Conservation (phyloP, 2,329 filamentous ascomycete species). For the Aspergillus unguis region DNA sequence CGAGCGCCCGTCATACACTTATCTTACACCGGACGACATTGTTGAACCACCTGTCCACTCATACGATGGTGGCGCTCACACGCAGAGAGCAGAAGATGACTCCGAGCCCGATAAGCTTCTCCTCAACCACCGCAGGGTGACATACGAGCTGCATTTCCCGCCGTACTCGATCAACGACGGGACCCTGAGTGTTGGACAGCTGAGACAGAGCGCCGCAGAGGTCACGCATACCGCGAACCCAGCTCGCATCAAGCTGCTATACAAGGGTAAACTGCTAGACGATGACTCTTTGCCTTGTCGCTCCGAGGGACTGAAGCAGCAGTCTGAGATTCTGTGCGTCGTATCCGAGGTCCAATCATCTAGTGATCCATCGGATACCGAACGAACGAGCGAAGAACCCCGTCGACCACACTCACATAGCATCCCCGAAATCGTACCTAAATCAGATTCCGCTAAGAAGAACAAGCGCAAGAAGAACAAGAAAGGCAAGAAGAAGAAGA, state of each 20-base stretch:
- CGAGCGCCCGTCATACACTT: slow-evolving; percentile 32
- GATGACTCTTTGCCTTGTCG: slow-evolving; percentile 40
- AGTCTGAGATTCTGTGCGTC: slow-evolving; percentile 47
- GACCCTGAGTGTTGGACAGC: slow-evolving; percentile 39
- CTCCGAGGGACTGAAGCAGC: slow-evolving; percentile 46
- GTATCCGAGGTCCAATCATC: slow-evolving; percentile 39
- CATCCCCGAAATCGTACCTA: slow-evolving; percentile 15
- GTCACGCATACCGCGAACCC: slow-evolving; percentile 35
- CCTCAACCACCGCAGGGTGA: slow-evolving; percentile 41
- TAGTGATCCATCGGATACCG: slow-evolving; percentile 31
- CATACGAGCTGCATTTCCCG: slow-evolving; percentile 44
- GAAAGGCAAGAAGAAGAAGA: slow-evolving; percentile 27
- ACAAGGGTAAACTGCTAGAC: slow-evolving; percentile 46
- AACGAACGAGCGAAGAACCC: slow-evolving; percentile 17
- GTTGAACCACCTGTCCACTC: slow-evolving; percentile 23
- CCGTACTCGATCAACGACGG: slow-evolving; percentile 49
- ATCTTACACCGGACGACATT: slow-evolving; percentile 38
- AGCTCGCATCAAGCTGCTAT: slow-evolving; percentile 43
- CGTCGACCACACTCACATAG: slow-evolving; percentile 18
- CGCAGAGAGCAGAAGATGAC: slow-evolving; percentile 23
- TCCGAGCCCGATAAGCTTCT: slow-evolving; percentile 43
- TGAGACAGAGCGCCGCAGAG: slow-evolving; percentile 40
- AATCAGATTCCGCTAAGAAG: slow-evolving; percentile 17
- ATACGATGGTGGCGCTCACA: slow-evolving; percentile 13
- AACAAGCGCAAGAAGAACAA: slow-evolving; percentile 28